Evolutionary conservation across 75 land plant genomes (phyloP).

Genomic region (Selaginella tamariscina): DNA sequence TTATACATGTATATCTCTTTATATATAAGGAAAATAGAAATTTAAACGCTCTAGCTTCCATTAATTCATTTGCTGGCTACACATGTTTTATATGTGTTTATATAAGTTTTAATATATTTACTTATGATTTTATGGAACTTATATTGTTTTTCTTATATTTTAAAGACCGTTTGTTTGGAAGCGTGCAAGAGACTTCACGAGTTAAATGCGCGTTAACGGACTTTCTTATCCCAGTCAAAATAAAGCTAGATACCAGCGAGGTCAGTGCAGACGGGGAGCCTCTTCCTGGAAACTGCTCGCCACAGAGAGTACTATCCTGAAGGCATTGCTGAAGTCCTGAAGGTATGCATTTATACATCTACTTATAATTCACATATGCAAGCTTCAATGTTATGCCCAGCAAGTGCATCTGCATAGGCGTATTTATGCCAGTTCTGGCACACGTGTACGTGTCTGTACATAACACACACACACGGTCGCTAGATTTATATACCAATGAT

Average conservation of each 20-base stretch:
- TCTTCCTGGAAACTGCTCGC: constrained; percentile 91
- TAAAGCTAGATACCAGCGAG: constrained; percentile 59
- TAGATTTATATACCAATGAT: too few species aligned
- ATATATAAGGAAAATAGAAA: too few species aligned
- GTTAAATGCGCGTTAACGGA: constrained; percentile 99
- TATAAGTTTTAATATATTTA: too few species aligned
- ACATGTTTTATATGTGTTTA: neutral
- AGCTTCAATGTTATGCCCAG: too few species aligned
- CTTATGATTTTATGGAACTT: too few species aligned
- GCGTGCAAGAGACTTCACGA: constrained; percentile 99
- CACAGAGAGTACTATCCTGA: constrained; percentile 99
- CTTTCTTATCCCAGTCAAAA: constrained; percentile 92
- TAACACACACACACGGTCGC: too few species aligned
- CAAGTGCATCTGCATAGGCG: too few species aligned
- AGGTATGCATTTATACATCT: constrained; percentile 30
- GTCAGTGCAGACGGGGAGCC: constrained; percentile 83
- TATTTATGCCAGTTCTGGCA: too few species aligned
- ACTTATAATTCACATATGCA: neutral
- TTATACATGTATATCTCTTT: too few species aligned
- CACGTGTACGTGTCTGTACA: too few species aligned
- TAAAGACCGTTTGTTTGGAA: constrained; percentile 90
- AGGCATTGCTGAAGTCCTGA: constrained; percentile 78
- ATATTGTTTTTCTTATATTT: neutral
- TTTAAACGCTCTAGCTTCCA: too few species aligned
- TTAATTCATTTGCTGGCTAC: neutral